Evolutionary conservation across 2,329 filamentous ascomycete genomes (phyloP), one percentile per base, ranked within the genome.

Genomic region (Tricladium varicosporioides): DNA sequence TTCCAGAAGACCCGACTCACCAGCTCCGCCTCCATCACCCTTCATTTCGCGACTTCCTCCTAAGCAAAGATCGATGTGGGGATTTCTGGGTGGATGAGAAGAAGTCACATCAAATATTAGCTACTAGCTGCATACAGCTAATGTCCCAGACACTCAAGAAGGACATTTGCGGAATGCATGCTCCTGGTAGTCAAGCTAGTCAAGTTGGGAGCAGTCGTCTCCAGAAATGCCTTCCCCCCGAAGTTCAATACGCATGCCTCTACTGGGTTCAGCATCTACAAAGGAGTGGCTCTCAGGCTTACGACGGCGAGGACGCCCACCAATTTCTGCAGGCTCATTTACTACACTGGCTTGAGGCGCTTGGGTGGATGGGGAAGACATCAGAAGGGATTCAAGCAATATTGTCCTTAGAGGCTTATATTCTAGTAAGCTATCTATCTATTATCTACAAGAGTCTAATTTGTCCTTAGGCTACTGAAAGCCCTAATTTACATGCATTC

Each of bases 221-320:
- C 18, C 32, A 65, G 22, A 18, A 69, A 56, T 16, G 65, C 59
- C 47, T 75, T 68, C 54, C 70, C 63, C 33, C 62, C 60, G 56
- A 27, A 27, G 22, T 75, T n/a, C 63, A 69, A 54, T 79, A 79
- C 65, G 74, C 73, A 13, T 75, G 71, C 60, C 65, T 63, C 1
- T 74, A 75, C 57, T 78, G 73, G 74, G 62, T 67, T 0, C 54
- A 70, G 14, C 74, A 77, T 53, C 53, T 66, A 8, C 55, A 69
- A 58, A 56, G 65, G 42, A 68, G 68, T 61, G 61, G 57, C 47
- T 44, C 56, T 51, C 61, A 61, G 46, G 65, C 72, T 51, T 61
- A 50, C 61, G 22, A 27, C 22, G 22, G 22, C 22, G 7, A 27
- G 22, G 22, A 27, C 3, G 7, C 22, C 22, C 22, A 27, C 22